These are phyloP conservation scores for Bullera alba DNA, from an alignment of 768 basidiomycete genomes.

Conservation along the genomic window DNA sequence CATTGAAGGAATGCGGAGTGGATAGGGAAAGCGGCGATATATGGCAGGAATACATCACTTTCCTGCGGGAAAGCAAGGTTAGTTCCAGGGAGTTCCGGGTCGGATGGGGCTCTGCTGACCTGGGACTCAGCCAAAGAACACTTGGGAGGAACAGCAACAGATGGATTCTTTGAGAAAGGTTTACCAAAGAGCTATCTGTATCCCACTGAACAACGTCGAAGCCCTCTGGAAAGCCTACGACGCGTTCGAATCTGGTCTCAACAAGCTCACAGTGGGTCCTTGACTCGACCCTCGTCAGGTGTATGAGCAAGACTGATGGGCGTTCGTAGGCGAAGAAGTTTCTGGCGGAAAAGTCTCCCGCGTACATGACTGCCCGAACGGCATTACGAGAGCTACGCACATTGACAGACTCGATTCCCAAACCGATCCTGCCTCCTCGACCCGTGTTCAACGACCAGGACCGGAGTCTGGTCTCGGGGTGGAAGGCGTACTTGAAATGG, in stretches of 20 bases:
- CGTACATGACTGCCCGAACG: conserved; percentile 90
- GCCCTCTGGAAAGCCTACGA: conserved; percentile 89
- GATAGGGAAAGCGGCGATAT: conserved; percentile 88
- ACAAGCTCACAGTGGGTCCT: conserved; percentile 68
- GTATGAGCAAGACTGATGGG: neutral
- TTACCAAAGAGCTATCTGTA: conserved; percentile 88
- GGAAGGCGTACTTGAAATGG: conserved; percentile 91
- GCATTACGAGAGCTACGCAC: conserved; percentile 71
- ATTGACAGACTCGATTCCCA: conserved; percentile 59
- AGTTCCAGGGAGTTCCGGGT: no score
- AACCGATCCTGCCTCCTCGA: conserved; percentile 58
- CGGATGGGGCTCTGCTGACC: conserved; percentile 1
- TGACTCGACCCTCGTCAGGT: neutral
- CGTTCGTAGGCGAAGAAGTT: conserved; percentile 77
- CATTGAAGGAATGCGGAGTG: conserved; percentile 77
- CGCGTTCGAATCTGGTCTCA: conserved; percentile 78
- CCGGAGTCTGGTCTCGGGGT: conserved; percentile 67
- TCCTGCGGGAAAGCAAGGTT: conserved; percentile 70
- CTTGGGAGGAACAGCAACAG: conserved; percentile 93
- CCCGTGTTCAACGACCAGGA: conserved; percentile 70
- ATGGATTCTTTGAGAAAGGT: conserved; percentile 87
- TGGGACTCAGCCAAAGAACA: conserved; percentile 56
- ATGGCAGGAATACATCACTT: conserved; percentile 90
- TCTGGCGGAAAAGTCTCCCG: conserved; percentile 81
- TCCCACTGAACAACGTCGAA: conserved; percentile 89